Base-by-base conservation (phyloP, 2,329 filamentous ascomycete genomes). In the Karstenula rhodostoma region DNA sequence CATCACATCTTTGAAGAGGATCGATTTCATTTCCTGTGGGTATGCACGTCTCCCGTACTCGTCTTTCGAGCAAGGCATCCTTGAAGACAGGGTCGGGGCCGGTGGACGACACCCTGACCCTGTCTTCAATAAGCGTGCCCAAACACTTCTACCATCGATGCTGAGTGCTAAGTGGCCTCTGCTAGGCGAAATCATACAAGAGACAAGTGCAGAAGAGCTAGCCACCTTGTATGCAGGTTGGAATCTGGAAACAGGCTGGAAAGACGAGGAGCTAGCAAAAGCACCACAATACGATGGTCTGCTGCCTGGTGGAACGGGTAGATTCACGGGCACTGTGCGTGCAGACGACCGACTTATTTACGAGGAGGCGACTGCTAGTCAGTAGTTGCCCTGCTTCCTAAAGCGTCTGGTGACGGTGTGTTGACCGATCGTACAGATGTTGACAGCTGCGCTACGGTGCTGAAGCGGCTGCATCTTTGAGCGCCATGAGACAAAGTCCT, bases 21-120 rank as follows among this genome's bases (percentile, higher is more conserved):
- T 89, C 32, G 79, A 81, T 0, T 84, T 90, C 74, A 83, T 82
- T 33, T 89, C 86, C 0, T 90, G 87, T 69, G 88, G 88, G 53
- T 90, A 90, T 67, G 85, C 83, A 35, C 73, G 76, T 6, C 70
- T 89, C 1, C 61, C 64, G 56, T 56, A 67, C 57, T 43, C 62
- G 29, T 3, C 59, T 0, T 73, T 78, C 44, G 77, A 80, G 43
- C 78, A 82, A 62, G 47, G 58, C 9, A 66, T 60, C 17, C 61
- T 81, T 22, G 75, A 78, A 9, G 56, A 64, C n/a, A 56, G 51
- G 17, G 58, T 62, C 32, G 55, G 35, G 33, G 40, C 17, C 19
- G 27, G 40, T 10, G 33, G 52, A 46, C 52, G 40, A 25, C 54
- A 60, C 12, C 40, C 56, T 10, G 44, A 65, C 60, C 59, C 66